These are phyloP conservation scores for Myotisia sp. DNA, from an alignment of 2,329 filamentous ascomycete species.

Conservation along the genomic window DNA sequence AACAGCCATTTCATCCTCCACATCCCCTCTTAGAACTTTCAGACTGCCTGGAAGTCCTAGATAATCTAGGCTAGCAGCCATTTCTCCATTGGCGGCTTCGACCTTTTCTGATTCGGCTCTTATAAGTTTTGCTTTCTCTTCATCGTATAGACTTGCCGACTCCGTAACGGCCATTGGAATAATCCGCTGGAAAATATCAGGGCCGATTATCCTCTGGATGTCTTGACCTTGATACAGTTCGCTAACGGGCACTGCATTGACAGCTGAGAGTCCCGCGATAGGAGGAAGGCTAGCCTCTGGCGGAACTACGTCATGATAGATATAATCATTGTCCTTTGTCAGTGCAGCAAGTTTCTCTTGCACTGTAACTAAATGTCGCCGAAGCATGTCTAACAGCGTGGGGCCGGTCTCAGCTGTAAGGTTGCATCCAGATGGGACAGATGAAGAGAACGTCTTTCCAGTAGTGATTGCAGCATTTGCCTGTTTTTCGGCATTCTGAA, in stretches of 20 bases:
- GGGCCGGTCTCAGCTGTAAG: constrained; percentile 64
- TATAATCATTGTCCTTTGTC: constrained; percentile 91
- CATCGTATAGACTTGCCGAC: constrained; percentile 90
- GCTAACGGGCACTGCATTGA: constrained; percentile 92
- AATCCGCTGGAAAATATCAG: constrained; percentile 92
- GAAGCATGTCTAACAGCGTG: constrained; percentile 64
- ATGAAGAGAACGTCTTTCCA: constrained; percentile 66
- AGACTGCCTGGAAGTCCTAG: constrained; percentile 77
- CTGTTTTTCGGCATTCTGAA: constrained; percentile 65
- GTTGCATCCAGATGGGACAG: constrained; percentile 68
- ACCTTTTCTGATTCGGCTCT: constrained; percentile 87
- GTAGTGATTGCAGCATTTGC: constrained; percentile 64
- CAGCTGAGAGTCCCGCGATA: constrained; percentile 81
- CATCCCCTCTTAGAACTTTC: constrained; percentile 73
- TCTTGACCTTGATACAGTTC: constrained; percentile 95
- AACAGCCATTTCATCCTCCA: constrained; percentile 74
- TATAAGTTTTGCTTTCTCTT: constrained; percentile 93
- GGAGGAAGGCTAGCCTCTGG: constrained; percentile 66
- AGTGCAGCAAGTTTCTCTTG: constrained; percentile 66
- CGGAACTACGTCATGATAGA: constrained; percentile 88
- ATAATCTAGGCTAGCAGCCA: constrained; percentile 90
- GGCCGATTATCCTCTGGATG: constrained; percentile 90
- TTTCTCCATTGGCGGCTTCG: constrained; percentile 83
- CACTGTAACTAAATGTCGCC: constrained; percentile 64
- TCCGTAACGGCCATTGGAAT: constrained; percentile 93